Percentiles rank a stretch among this genome's conserved stretches.
Evolutionary conservation across 331 rosid species (phyloP).

Genomic region (Quercus lobata): DNA sequence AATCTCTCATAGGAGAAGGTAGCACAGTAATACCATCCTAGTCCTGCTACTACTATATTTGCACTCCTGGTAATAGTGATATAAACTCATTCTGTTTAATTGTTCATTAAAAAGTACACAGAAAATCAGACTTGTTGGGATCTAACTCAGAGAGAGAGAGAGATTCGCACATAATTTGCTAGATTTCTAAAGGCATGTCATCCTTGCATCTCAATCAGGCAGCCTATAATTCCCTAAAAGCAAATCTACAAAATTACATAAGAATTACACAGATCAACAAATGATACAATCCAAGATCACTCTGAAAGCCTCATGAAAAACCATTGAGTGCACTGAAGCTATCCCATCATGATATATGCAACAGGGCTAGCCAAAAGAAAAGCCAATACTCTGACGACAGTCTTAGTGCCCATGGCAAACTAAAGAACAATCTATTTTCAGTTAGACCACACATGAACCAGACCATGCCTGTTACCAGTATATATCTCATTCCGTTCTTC

Average conservation of each 20-base stretch:
- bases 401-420: slow-evolving; percentile 1
- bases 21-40: not conserved
- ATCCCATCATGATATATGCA: not conserved
- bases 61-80: not conserved
- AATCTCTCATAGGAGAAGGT: not conserved
- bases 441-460: slow-evolving; percentile 94
- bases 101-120: too few relatives aligned
- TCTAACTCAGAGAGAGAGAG: too few relatives aligned
- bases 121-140: too few relatives aligned
- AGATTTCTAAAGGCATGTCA: not conserved
- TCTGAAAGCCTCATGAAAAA: not conserved
- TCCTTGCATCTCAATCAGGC: slow-evolving; percentile 7
- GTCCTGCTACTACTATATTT: not conserved
- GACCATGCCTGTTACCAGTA: slow-evolving; percentile 78
- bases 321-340: not conserved
- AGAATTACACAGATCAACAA: slow-evolving; percentile 14
- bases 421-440: slow-evolving; percentile 18
- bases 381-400: not conserved
- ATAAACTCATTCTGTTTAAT: not conserved
- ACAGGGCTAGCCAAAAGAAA: not conserved
- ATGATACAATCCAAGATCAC: slow-evolving; percentile 20
- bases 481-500: slow-evolving; percentile 92
- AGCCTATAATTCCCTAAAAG: slow-evolving; percentile 11
- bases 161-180: not conserved
- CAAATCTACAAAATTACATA: slow-evolving; percentile 13